Evolutionary conservation across 2,329 filamentous ascomycete species (phyloP).

Genomic region (Leptographium lundbergii): DNA sequence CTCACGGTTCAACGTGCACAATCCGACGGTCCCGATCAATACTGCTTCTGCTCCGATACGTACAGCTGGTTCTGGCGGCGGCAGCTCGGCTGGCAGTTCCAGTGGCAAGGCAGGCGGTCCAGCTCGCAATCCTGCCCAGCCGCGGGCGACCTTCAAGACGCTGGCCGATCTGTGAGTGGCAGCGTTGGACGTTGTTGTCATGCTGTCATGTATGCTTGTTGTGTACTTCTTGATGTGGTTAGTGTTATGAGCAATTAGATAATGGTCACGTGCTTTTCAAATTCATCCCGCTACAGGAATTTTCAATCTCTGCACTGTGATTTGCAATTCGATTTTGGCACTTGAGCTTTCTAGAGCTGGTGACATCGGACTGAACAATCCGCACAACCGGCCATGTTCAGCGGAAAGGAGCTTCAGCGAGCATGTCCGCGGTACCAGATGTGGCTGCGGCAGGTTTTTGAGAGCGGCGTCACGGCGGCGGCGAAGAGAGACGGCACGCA

Average conservation of each 20-base stretch:
- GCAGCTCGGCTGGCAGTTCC: constrained; percentile 8
- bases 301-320: constrained; percentile 11
- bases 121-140: constrained; percentile 12
- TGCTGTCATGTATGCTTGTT: not conserved
- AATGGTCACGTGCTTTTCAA: not conserved
- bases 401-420: constrained; percentile 9
- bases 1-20: constrained; percentile 45
- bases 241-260: not conserved
- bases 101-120: not conserved
- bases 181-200: constrained; percentile 5
- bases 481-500: not conserved
- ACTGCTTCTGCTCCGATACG: constrained; percentile 1
- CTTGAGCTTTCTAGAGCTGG: not conserved
- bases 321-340: constrained; percentile 3
- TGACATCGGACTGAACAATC: not conserved
- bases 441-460: constrained; percentile 12
- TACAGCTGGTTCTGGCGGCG: constrained; percentile 1
- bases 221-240: not conserved
- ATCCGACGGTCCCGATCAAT: constrained; percentile 12
- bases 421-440: constrained; percentile 12
- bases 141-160: constrained; percentile 33
- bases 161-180: constrained; percentile 35
- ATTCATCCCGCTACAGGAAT: not conserved
- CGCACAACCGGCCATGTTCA: constrained; percentile 5
- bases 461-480: not conserved